phyloP scores from a whole-genome alignment of 495 filamentous ascomycete genomes.

The Penicillium alfredii region DNA sequence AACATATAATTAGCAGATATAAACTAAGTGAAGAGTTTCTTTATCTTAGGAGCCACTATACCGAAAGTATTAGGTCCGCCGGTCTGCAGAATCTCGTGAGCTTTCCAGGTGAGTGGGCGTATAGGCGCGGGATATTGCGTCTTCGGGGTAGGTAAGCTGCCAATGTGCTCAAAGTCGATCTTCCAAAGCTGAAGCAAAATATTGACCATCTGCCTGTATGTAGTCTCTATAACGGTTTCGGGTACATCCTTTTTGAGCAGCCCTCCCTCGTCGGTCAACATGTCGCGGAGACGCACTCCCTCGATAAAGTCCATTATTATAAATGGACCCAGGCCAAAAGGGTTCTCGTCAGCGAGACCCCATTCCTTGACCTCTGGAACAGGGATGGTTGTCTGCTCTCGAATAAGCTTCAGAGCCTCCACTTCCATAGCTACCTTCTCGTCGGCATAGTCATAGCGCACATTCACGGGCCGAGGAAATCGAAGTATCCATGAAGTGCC shows the following conservation, averaged over 20 bases:
- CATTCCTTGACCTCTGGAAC: conserved; percentile 31
- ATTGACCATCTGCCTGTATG: conserved; percentile 30
- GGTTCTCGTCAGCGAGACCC: conserved; percentile 20
- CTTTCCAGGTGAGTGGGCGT: conserved; percentile 28
- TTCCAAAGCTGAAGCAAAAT: conserved; percentile 24
- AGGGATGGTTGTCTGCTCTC: conserved; percentile 31
- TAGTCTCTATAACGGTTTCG: too few species aligned
- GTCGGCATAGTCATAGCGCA: background rate
- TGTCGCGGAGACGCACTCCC: too few species aligned
- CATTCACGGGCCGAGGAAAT: background rate
- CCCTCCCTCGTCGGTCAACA: too few species aligned
- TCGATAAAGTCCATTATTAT: conserved; percentile 25
- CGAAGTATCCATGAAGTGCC: background rate
- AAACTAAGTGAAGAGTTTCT: too few species aligned
- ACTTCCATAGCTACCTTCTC: conserved; percentile 39
- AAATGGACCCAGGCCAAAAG: conserved; percentile 16
- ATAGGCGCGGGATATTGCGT: conserved; percentile 7
- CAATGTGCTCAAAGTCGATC: conserved; percentile 22
- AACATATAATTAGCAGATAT: too few species aligned
- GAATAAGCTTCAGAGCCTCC: conserved; percentile 35
- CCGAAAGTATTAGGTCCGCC: conserved; percentile 33
- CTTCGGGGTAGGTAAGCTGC: conserved; percentile 14
- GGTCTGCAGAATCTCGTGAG: conserved; percentile 24
- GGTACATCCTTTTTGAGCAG: too few species aligned
- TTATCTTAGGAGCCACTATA: too few species aligned